Evolutionary conservation across 768 basidiomycete species (phyloP).

Genomic region (Lentinus brumalis): DNA sequence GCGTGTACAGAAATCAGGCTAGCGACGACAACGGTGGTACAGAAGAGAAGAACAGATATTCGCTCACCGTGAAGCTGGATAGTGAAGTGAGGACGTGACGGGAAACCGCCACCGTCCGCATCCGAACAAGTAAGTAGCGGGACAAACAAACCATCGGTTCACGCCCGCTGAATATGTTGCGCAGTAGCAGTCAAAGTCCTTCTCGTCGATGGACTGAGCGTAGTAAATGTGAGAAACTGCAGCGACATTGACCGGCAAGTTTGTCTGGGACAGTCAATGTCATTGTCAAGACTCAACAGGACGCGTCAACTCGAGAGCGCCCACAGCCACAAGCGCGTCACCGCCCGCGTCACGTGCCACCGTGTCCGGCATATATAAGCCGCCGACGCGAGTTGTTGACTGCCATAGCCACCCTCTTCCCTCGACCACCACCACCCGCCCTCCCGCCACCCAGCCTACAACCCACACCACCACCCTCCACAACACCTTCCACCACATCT

Average conservation of each 20-base stretch:
- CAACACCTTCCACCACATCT: constrained; percentile 1
- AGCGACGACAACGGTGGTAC: too few relatives aligned
- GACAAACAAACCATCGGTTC: too few relatives aligned
- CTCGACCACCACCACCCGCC: constrained; percentile 26
- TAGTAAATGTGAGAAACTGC: not conserved
- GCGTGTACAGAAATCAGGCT: too few relatives aligned
- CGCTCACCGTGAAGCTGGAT: too few relatives aligned
- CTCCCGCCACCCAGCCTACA: constrained; percentile 6
- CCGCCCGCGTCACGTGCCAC: constrained; percentile 25
- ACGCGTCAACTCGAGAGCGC: constrained; percentile 1
- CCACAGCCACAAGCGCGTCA: constrained; percentile 25
- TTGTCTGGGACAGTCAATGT: not conserved
- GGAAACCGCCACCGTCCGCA: too few relatives aligned
- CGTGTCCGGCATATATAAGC: constrained; percentile 31
- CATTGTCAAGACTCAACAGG: not conserved
- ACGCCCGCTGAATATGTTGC: too few relatives aligned
- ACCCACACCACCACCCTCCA: not conserved
- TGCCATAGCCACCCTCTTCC: constrained; percentile 21
- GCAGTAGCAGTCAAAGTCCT: too few relatives aligned
- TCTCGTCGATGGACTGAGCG: too few relatives aligned
- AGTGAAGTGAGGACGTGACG: too few relatives aligned
- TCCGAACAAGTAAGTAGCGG: too few relatives aligned
- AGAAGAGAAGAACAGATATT: too few relatives aligned
- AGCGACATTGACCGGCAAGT: too few relatives aligned
- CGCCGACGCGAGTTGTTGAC: constrained; percentile 24